A percentile compares a stretch with the other conserved stretches of the same genome.
Conservation (phyloP, 352 stramenopile genomes). For the Achlya hypogyna region DNA sequence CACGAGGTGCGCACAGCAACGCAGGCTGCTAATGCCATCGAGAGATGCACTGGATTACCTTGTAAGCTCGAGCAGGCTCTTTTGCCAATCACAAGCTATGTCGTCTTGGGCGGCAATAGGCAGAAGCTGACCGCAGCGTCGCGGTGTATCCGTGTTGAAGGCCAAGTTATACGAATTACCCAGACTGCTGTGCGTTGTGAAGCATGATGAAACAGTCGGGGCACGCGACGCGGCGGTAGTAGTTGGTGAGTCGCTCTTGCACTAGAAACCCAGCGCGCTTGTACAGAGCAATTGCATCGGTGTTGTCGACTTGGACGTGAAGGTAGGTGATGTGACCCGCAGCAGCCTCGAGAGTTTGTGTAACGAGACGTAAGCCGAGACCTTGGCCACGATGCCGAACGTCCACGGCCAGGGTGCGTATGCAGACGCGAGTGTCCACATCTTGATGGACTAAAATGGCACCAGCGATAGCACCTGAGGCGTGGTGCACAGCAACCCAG, state of each 20-base stretch:
- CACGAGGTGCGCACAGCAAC: no score
- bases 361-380: background rate
- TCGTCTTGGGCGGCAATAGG: no score
- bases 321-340: conserved; percentile 24
- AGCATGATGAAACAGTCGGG: conserved; percentile 75
- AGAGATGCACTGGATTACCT: no score
- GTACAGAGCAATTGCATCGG: conserved; percentile 78
- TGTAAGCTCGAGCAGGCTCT: no score
- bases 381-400: background rate
- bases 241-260: conserved; percentile 69
- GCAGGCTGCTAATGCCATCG: no score
- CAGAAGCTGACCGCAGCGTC: no score
- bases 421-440: background rate
- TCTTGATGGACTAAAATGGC: background rate
- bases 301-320: conserved; percentile 80
- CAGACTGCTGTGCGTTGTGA: no score
- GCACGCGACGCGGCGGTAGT: conserved; percentile 81
- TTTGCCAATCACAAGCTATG: no score
- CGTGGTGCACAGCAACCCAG: background rate
- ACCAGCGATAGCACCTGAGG: background rate
- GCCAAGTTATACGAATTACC: no score
- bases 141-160: no score
- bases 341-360: background rate
- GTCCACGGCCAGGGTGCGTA: conserved; percentile 6
- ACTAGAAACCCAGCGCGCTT: conserved; percentile 52